Conservation (phyloP, 257 asterid species). For the Vinca minor region DNA sequence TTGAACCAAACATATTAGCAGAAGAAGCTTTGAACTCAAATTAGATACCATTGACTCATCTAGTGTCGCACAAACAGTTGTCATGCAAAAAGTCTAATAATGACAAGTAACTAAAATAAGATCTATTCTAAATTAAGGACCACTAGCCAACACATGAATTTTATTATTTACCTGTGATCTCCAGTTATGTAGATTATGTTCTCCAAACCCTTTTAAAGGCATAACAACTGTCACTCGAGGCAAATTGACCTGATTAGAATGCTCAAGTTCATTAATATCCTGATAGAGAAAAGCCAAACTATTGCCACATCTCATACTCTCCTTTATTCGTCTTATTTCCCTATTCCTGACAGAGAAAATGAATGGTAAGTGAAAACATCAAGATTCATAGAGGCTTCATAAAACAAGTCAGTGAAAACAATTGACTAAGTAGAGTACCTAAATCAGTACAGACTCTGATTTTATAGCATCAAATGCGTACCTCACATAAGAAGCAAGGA, state of each 20-base stretch:
- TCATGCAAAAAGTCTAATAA: neutral
- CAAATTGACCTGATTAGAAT: constrained; percentile 65
- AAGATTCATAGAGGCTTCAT: neutral
- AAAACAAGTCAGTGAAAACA: neutral
- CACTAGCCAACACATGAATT: neutral
- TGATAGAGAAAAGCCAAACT: constrained; percentile 62
- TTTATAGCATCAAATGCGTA: constrained; percentile 17
- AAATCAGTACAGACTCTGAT: constrained; percentile 4
- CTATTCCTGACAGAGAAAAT: constrained; percentile 51
- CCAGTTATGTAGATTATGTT: constrained; percentile 97
- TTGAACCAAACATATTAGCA: neutral
- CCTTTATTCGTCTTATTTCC: constrained; percentile 62
- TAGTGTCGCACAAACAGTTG: neutral
- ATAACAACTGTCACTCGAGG: constrained; percentile 89
- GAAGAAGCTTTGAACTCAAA: neutral
- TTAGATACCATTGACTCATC: neutral
- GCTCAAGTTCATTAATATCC: constrained; percentile 75
- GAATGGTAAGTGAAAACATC: constrained; percentile 11
- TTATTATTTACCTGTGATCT: constrained; percentile 65
- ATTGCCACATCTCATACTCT: constrained; percentile 53
- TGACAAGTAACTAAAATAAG: neutral
- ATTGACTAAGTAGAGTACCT: neutral
- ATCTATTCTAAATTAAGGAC: neutral
- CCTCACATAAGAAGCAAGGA: constrained; percentile 88
- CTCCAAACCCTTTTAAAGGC: constrained; percentile 99